Conservation (phyloP, 495 filamentous ascomycete genomes). For the Penicillium psychrofluorescens region DNA sequence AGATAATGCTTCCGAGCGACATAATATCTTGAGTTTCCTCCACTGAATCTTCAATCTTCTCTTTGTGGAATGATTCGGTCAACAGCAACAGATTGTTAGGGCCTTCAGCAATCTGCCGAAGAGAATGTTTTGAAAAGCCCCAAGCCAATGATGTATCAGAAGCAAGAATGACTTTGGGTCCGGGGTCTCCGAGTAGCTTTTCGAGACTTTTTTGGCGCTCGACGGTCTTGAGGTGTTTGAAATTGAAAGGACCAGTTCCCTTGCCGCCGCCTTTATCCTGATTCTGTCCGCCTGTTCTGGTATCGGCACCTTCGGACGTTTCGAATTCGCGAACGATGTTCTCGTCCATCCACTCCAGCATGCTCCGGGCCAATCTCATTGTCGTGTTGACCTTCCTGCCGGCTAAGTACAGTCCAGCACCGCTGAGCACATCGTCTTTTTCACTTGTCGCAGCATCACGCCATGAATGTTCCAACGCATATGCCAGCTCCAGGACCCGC, state of each 20-base stretch:
- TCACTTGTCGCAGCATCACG: slow-evolving; percentile 51
- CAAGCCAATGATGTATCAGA: slow-evolving; percentile 86
- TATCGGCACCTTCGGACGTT: slow-evolving; percentile 51
- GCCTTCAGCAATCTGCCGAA: slow-evolving; percentile 67
- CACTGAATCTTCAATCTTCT: slow-evolving; percentile 24
- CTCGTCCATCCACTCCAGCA: slow-evolving; percentile 99
- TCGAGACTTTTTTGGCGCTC: slow-evolving; percentile 69
- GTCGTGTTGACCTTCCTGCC: slow-evolving; percentile 73
- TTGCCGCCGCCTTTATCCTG: slow-evolving; percentile 33
- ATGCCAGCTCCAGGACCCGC: slow-evolving; percentile 85
- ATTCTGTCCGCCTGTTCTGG: slow-evolving; percentile 20
- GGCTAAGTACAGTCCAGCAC: slow-evolving; percentile 71
- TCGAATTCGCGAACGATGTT: slow-evolving; percentile 88
- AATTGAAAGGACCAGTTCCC: slow-evolving; percentile 75
- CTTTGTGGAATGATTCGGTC: slow-evolving; percentile 56
- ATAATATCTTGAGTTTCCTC: slow-evolving; percentile 22
- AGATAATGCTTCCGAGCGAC: slow-evolving; percentile 53
- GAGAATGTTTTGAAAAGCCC: slow-evolving; percentile 86
- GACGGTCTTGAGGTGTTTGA: slow-evolving; percentile 74
- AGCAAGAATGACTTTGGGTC: slow-evolving; percentile 76
- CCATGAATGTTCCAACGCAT: slow-evolving; percentile 89
- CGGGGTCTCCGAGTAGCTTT: slow-evolving; percentile 43
- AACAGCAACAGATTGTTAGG: slow-evolving; percentile 75
- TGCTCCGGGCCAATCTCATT: slow-evolving; percentile 82
- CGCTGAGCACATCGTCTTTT: slow-evolving; percentile 50